phyloP scores from a whole-genome alignment of 2,329 filamentous ascomycete species.

The Sarocladium strictum region DNA sequence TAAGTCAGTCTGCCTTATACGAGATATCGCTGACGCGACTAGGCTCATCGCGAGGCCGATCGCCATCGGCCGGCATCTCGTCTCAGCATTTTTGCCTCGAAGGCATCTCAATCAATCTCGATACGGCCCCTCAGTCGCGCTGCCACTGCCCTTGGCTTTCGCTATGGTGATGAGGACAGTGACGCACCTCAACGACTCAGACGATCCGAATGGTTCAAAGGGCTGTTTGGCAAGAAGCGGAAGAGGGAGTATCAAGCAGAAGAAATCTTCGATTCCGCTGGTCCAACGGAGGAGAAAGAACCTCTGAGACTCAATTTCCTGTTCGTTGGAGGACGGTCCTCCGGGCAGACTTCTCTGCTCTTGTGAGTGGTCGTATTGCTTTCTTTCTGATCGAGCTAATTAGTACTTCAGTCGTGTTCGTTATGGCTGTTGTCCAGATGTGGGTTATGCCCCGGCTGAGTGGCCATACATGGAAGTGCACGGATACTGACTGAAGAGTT shows the following conservation, averaged over 20 bases:
- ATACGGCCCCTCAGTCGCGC: slow-evolving; percentile 11
- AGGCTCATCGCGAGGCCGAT: background rate
- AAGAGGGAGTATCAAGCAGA: slow-evolving; percentile 5
- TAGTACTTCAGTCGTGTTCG: slow-evolving; percentile 24
- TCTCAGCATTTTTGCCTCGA: slow-evolving; percentile 18
- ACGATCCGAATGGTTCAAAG: slow-evolving; percentile 20
- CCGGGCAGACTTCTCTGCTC: slow-evolving; percentile 32
- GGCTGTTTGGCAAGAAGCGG: slow-evolving; percentile 24
- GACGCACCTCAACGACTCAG: slow-evolving; percentile 13
- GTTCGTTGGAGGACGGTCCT: slow-evolving; percentile 26
- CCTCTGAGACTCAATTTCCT: slow-evolving; percentile 27
- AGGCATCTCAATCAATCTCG: background rate
- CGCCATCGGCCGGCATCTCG: slow-evolving; percentile 19
- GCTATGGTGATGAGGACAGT: background rate
- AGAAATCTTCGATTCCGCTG: background rate
- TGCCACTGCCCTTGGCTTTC: slow-evolving; percentile 12
- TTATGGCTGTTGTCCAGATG: slow-evolving; percentile 32
- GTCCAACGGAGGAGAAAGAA: slow-evolving; percentile 6
- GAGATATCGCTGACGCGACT: background rate
- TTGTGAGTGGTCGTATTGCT: slow-evolving; percentile 22
- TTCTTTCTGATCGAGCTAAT: background rate
- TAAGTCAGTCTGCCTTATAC: slow-evolving; percentile 11
- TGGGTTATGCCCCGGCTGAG: slow-evolving; percentile 14
- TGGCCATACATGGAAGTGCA: background rate
- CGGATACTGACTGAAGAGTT: background rate